Evolutionary conservation across 2,329 filamentous ascomycete species (phyloP).

Genomic region (Sporothrix luriei): DNA sequence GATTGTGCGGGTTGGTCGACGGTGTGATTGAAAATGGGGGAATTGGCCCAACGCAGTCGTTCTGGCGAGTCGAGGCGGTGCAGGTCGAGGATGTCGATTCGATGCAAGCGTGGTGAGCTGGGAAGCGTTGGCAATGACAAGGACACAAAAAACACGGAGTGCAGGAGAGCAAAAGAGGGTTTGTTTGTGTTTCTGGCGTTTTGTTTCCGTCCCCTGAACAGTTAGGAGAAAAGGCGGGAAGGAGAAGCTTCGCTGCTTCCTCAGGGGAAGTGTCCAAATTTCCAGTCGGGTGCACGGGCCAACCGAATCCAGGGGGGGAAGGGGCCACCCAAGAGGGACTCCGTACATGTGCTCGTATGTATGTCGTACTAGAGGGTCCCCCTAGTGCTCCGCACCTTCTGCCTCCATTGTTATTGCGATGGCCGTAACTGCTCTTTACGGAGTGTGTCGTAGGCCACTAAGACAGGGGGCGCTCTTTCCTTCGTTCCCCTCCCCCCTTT

Average conservation of each 20-base stretch:
- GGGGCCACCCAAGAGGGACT: conserved; percentile 34
- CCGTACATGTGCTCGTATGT: too few relatives aligned
- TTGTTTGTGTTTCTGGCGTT: conserved; percentile 35
- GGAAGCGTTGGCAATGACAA: conserved; percentile 6
- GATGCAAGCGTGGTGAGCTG: conserved; percentile 19
- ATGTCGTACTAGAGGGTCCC: neutral
- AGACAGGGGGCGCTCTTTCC: conserved; percentile 16
- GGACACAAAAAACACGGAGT: conserved; percentile 20
- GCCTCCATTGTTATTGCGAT: conserved; percentile 31
- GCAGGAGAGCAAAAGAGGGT: conserved; percentile 18
- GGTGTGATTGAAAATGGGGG: conserved; percentile 26
- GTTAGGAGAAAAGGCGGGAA: conserved; percentile 35
- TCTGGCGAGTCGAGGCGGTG: neutral
- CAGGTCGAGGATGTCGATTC: conserved; percentile 1
- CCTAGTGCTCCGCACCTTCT: conserved; percentile 27
- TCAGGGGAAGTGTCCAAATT: conserved; percentile 38
- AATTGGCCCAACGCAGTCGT: neutral
- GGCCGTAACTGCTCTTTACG: conserved; percentile 24
- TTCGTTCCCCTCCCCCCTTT: conserved; percentile 16
- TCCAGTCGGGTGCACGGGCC: conserved; percentile 39
- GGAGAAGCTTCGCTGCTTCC: conserved; percentile 36
- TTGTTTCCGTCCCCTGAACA: conserved; percentile 31
- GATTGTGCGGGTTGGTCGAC: conserved; percentile 32
- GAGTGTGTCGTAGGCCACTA: neutral
- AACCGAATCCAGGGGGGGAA: conserved; percentile 35